Evolutionary conservation across 1,139 yeast genomes (phyloP).

Genomic region (Nakaseomyces nivariensis): DNA sequence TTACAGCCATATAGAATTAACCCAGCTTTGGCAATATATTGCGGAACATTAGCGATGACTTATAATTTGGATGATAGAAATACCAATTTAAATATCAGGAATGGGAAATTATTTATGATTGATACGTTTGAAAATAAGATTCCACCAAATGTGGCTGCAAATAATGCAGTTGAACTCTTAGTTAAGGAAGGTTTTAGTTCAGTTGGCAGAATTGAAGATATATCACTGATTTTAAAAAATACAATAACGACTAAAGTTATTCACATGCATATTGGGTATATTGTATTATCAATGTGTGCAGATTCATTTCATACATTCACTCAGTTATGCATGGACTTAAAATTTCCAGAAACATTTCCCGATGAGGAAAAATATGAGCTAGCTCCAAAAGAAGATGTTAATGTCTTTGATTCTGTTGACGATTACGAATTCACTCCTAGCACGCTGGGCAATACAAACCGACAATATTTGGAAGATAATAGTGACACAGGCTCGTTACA

Average conservation of each 20-base stretch:
- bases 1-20: conserved; percentile 53
- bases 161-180: neutral
- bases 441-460: neutral
- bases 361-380: conserved; percentile 49
- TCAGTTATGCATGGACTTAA: conserved; percentile 62
- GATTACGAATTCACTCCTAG: conserved; percentile 23
- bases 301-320: conserved; percentile 69
- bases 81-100: conserved; percentile 39
- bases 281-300: conserved; percentile 60
- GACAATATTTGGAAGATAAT: neutral
- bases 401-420: conserved; percentile 43
- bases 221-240: conserved; percentile 3
- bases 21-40: conserved; percentile 40
- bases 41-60: conserved; percentile 32
- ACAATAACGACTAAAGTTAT: conserved; percentile 30
- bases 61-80: conserved; percentile 10
- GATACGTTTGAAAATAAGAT: conserved; percentile 42
- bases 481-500: conserved; percentile 8
- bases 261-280: conserved; percentile 40
- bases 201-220: neutral
- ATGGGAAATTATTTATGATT: conserved; percentile 40
- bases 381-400: conserved; percentile 31
- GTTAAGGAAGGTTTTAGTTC: neutral
- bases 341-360: conserved; percentile 50
- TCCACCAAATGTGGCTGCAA: neutral